Evolutionary conservation across 2,329 filamentous ascomycete species (phyloP), one percentile per base, ranked within the genome.

Genomic region (Rhinocladiella mackenziei): DNA sequence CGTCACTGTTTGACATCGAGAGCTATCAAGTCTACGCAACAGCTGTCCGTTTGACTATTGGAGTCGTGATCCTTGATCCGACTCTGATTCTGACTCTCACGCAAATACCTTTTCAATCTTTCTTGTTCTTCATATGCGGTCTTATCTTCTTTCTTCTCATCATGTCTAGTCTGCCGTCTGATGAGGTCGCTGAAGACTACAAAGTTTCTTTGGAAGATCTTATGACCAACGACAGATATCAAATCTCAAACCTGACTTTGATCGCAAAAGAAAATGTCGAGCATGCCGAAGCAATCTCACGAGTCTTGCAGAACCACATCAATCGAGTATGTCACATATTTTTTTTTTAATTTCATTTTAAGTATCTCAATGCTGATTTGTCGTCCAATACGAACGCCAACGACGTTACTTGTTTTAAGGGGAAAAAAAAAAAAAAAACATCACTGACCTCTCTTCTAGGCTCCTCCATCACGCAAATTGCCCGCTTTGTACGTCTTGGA

Each of bases 191-290:
- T 53, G 85, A 91, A 67, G 92, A 97, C 70, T 98, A 95, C 71
- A 86, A 85, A 65, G 86, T 88, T 62, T 92, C 89, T 42, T 74
- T 98, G 63, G 86, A 94, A 70, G 91, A 96, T 67, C 76, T 98
- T 60, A 86, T 85, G 55, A 78, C 83, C 63, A 96, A 96, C 70
- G 87, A 88, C 69, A 84, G 89, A 62, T 88, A 88, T 68, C 91
- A 97, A 69, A 98, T 98, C 66, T 91, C 86, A 75, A 97, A 94
- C 69, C 71, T 98, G 69, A 98, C 92, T 51, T 82, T 95, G 65
- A 97, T 98, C 68, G 92, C 92, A 48, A 88, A 94, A 66, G 92
- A 98, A 68, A 95, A 94, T 61, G 96, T 89, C 55, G 89, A 94
- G 68, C 86, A 96, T 72, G 92, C 92, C 25, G 80, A 94, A 65